These are phyloP conservation scores for Pichia kudriavzevii DNA, from an alignment of 1,139 yeast species.

Conservation along the genomic window DNA sequence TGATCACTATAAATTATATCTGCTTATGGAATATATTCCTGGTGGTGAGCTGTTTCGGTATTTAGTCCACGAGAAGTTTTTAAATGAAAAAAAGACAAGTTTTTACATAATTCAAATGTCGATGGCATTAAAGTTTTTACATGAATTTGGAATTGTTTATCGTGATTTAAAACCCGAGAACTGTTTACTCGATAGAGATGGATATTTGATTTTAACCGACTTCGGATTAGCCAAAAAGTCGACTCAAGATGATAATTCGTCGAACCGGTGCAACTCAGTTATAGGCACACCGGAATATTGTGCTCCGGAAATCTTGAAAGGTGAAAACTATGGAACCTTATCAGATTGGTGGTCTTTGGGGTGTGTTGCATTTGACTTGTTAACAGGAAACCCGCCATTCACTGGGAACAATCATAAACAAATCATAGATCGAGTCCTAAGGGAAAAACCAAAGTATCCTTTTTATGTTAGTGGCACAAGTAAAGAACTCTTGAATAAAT, in stretches of 20 bases:
- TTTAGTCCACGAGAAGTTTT: constrained; percentile 41
- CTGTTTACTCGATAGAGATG: constrained; percentile 71
- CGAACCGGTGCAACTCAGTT: constrained; percentile 52
- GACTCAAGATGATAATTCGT: constrained; percentile 25
- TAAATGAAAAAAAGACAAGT: constrained; percentile 70
- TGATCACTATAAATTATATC: constrained; percentile 70
- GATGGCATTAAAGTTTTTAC: constrained; percentile 74
- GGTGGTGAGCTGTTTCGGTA: constrained; percentile 93
- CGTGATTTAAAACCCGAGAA: constrained; percentile 93
- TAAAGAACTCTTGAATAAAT: constrained; percentile 66
- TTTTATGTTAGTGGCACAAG: constrained; percentile 79
- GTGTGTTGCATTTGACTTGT: constrained; percentile 76
- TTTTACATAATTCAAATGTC: constrained; percentile 84
- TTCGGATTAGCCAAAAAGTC: constrained; percentile 73
- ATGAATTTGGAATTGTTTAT: constrained; percentile 76
- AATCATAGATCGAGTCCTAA: constrained; percentile 73
- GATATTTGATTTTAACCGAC: constrained; percentile 82
- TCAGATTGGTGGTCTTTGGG: constrained; percentile 99
- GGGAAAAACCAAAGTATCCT: constrained; percentile 70
- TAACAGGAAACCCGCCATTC: constrained; percentile 91
- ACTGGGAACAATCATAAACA: constrained; percentile 82
- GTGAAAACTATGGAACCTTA: constrained; percentile 74
- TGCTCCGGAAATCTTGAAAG: constrained; percentile 91
- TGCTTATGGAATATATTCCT: constrained; percentile 78
- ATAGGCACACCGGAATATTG: constrained; percentile 94